A percentile compares a stretch with the other conserved stretches of the same genome.
phyloP scores from a whole-genome alignment of 192 early-diverging fungal species.

The Obelidium mucronatum region DNA sequence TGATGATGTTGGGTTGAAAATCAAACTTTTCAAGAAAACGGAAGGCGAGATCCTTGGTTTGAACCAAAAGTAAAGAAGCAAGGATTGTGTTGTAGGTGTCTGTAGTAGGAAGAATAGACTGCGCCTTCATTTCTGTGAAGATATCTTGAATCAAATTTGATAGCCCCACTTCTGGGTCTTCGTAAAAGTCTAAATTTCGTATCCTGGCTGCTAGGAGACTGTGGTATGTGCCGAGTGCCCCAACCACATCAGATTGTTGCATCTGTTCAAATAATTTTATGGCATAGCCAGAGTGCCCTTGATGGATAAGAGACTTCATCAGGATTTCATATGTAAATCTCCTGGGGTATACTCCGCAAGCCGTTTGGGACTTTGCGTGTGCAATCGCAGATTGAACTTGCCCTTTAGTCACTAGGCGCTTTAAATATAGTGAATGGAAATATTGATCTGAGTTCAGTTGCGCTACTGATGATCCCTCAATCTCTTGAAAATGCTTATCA shows the following conservation, averaged over 20 bases:
- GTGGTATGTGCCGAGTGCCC: neutral
- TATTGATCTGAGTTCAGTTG: neutral
- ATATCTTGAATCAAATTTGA: neutral
- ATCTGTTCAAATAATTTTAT: conserved; percentile 24
- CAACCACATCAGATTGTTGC: conserved; percentile 1
- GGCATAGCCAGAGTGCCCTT: neutral
- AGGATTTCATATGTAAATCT: conserved; percentile 17
- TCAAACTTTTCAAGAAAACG: neutral
- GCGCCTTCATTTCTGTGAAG: neutral
- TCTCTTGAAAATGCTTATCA: neutral
- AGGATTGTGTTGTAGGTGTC: conserved; percentile 16
- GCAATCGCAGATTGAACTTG: neutral
- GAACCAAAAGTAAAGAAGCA: neutral
- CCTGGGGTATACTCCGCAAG: neutral
- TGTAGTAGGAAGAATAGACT: neutral
- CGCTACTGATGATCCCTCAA: neutral
- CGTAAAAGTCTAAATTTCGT: neutral
- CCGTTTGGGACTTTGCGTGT: neutral
- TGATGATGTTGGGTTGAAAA: conserved; percentile 18
- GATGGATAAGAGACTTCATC: conserved; percentile 9
- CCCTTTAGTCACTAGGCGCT: neutral
- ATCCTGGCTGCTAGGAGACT: neutral
- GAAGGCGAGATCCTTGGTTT: neutral
- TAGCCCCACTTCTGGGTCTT: neutral
- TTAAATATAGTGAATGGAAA: conserved; percentile 5